Evolutionary conservation across 2,329 filamentous ascomycete genomes (phyloP).

Genomic region (Alternaria sp.): DNA sequence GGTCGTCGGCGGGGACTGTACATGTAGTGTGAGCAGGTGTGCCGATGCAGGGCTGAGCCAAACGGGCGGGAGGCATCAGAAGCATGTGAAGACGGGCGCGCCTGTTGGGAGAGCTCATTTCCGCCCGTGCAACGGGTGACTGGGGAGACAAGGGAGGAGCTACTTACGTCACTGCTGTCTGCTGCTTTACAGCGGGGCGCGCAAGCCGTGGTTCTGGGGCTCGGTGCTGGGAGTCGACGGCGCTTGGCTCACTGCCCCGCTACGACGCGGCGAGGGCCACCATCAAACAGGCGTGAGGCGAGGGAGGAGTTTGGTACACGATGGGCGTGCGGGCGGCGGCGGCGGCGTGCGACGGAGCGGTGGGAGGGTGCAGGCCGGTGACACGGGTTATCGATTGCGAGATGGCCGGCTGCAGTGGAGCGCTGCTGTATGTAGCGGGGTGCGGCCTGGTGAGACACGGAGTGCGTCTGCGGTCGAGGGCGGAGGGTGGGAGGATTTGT

Average conservation of each 20-base stretch:
- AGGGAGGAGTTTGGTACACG: neutral
- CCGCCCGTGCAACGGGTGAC: neutral
- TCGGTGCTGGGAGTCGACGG: conserved; percentile 1
- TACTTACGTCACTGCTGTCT: conserved; percentile 15
- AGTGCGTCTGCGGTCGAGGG: neutral
- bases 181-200: conserved; percentile 11
- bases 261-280: conserved; percentile 16
- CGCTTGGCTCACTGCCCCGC: conserved; percentile 23
- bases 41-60: conserved; percentile 11
- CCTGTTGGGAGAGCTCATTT: neutral
- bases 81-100: conserved; percentile 7
- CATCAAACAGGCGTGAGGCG: conserved; percentile 11
- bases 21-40: conserved; percentile 11
- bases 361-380: conserved; percentile 7
- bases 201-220: conserved; percentile 15
- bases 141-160: neutral
- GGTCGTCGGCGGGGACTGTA: conserved; percentile 4
- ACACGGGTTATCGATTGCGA: conserved; percentile 2
- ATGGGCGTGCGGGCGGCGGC: neutral
- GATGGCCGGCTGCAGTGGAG: conserved; percentile 7
- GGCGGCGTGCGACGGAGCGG: conserved; percentile 1
- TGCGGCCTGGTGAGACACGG: neutral
- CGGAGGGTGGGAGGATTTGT: neutral
- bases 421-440: conserved; percentile 10
- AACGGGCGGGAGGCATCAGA: neutral